phyloP scores from a whole-genome alignment of 2,329 filamentous ascomycete species.

The Hymenoscyphus repandus region DNA sequence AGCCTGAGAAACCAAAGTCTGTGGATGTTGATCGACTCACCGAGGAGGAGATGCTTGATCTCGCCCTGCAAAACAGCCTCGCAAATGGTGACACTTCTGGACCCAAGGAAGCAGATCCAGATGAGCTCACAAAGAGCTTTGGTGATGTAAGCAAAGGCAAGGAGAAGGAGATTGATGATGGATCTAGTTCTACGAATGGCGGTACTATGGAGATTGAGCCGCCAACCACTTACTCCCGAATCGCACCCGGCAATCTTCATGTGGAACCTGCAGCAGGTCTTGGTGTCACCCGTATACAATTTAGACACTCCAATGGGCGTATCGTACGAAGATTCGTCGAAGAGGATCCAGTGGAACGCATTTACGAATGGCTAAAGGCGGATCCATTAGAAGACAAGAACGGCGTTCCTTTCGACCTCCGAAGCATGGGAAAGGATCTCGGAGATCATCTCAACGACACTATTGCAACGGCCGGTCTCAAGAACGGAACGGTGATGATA shows the following conservation, averaged over 20 bases:
- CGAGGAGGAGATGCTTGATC: slow-evolving; percentile 94
- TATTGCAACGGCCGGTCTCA: slow-evolving; percentile 77
- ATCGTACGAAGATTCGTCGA: slow-evolving; percentile 82
- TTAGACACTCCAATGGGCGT: slow-evolving; percentile 77
- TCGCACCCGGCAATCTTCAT: slow-evolving; percentile 69
- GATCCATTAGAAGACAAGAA: slow-evolving; percentile 75
- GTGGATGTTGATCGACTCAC: slow-evolving; percentile 84
- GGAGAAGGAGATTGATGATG: slow-evolving; percentile 39
- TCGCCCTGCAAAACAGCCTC: slow-evolving; percentile 87
- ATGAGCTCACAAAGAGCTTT: slow-evolving; percentile 72
- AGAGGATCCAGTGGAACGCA: slow-evolving; percentile 68
- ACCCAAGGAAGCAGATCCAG: slow-evolving; percentile 70
- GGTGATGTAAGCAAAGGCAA: slow-evolving; percentile 49
- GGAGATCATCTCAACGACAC: slow-evolving; percentile 68
- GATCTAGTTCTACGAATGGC: slow-evolving; percentile 33
- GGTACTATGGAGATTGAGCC: slow-evolving; percentile 15
- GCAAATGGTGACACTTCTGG: slow-evolving; percentile 42
- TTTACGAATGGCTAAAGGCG: slow-evolving; percentile 97
- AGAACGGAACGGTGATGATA: slow-evolving; percentile 93
- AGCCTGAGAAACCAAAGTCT: slow-evolving; percentile 62
- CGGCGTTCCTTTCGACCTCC: slow-evolving; percentile 78
- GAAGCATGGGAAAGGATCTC: slow-evolving; percentile 81
- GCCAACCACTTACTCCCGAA: slow-evolving; percentile 57
- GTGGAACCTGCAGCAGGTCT: slow-evolving; percentile 68
- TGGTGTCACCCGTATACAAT: slow-evolving; percentile 83